These are phyloP conservation scores for Austroboletus festivus DNA, from an alignment of 768 basidiomycete species.

Conservation along the genomic window DNA sequence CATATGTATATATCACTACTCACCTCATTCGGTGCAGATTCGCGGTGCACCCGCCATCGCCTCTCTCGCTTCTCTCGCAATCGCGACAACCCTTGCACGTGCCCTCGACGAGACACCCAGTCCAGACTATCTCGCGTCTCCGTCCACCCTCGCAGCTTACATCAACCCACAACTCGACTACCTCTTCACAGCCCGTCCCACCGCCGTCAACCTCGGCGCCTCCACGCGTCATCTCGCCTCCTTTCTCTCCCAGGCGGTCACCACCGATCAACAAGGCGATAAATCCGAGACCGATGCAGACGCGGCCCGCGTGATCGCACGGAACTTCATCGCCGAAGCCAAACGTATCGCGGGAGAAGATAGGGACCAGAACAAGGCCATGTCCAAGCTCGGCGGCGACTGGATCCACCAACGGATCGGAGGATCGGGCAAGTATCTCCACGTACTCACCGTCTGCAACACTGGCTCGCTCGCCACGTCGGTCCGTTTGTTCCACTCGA, in stretches of 20 bases:
- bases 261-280: slow-evolving; percentile 11
- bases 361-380: slow-evolving; percentile 78
- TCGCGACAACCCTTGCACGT: slow-evolving; percentile 61
- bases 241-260: slow-evolving; percentile 34
- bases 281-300: slow-evolving; percentile 27
- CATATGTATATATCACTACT: too few species aligned
- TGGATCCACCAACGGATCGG: slow-evolving; percentile 60
- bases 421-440: slow-evolving; percentile 49
- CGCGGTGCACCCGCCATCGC: slow-evolving; percentile 96
- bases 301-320: slow-evolving; percentile 45
- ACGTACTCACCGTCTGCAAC: slow-evolving; percentile 92
- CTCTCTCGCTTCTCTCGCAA: slow-evolving; percentile 80
- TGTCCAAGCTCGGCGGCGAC: slow-evolving; percentile 82
- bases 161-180: slow-evolving; percentile 61
- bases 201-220: slow-evolving; percentile 91
- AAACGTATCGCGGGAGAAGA: slow-evolving; percentile 81
- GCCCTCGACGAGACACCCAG: slow-evolving; percentile 44
- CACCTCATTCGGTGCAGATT: slow-evolving; percentile 44
- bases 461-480: slow-evolving; percentile 96
- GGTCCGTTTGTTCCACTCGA: slow-evolving; percentile 35
- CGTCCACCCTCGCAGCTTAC: slow-evolving; percentile 49
- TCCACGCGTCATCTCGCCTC: slow-evolving; percentile 71
- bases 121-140: slow-evolving; percentile 56
- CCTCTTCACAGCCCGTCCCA: slow-evolving; percentile 87
- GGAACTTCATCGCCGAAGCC: slow-evolving; percentile 67